These are phyloP conservation scores for Hibiscus trionum DNA, from an alignment of 345 rosid genomes.

Conservation along the genomic window DNA sequence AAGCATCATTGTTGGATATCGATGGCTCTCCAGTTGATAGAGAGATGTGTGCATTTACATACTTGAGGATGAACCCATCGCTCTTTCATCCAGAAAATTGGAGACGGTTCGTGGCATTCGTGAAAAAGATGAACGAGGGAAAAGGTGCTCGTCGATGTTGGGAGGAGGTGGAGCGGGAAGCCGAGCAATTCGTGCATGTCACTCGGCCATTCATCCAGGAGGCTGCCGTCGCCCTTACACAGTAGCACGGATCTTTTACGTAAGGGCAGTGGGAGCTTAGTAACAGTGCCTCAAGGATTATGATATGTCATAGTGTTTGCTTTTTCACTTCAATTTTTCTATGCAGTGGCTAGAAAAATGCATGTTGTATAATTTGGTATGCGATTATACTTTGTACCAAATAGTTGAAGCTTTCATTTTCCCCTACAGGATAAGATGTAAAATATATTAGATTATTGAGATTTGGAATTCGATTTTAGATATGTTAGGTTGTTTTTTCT, in stretches of 20 bases:
- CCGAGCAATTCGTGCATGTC: constrained; percentile 68
- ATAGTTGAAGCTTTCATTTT: not conserved
- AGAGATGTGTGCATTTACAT: constrained; percentile 94
- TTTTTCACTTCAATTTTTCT: constrained; percentile 3
- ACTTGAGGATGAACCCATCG: constrained; percentile 83
- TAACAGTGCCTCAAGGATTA: not conserved
- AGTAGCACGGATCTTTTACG: constrained; percentile 16
- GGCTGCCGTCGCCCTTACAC: constrained; percentile 69
- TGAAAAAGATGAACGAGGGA: constrained; percentile 90
- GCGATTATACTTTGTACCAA: not conserved
- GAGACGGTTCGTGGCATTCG: constrained; percentile 74
- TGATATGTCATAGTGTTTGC: constrained; percentile 21
- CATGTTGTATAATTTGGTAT: not conserved
- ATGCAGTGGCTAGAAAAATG: constrained; percentile 14
- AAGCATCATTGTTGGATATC: constrained; percentile 49
- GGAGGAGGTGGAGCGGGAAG: constrained; percentile 91
- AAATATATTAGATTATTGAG: no score
- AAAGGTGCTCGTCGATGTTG: constrained; percentile 39
- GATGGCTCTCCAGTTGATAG: constrained; percentile 29
- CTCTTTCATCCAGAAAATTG: constrained; percentile 73
- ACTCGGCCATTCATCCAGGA: constrained; percentile 70
- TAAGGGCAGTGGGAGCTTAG: no score
- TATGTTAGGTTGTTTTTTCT: no score
- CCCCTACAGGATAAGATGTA: not conserved
- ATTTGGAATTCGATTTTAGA: no score